Evolutionary conservation across 1,284 basidiomycete genomes (phyloP).

Genomic region (Earliella scabrosa): DNA sequence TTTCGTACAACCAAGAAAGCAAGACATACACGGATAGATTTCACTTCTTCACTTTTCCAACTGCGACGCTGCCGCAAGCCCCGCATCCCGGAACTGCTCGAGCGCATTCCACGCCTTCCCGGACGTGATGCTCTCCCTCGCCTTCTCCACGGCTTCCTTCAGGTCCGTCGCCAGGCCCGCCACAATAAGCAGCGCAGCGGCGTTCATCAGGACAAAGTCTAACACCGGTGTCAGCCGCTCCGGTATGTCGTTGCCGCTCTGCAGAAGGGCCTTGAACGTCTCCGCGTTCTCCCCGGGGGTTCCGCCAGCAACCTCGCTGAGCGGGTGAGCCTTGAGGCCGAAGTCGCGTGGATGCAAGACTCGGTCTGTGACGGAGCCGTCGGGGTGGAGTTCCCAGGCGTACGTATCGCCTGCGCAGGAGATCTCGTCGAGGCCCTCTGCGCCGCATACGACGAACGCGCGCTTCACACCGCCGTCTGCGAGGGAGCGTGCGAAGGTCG

Average conservation of each 20-base stretch:
- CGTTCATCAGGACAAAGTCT: constrained; percentile 88
- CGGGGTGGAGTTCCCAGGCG: constrained; percentile 62
- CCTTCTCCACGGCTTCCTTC: constrained; percentile 74
- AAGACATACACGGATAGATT: not conserved
- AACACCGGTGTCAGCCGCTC: constrained; percentile 60
- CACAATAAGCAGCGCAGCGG: constrained; percentile 82
- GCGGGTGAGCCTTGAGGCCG: constrained; percentile 72
- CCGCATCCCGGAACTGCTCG: constrained; percentile 48
- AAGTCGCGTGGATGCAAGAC: constrained; percentile 67
- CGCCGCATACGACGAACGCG: constrained; percentile 93
- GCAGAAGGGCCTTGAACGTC: constrained; percentile 64
- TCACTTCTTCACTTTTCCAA: constrained; percentile 4
- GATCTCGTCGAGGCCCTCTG: constrained; percentile 94
- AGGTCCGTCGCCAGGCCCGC: constrained; percentile 74
- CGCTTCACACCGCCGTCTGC: constrained; percentile 71
- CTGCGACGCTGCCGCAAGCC: constrained; percentile 22
- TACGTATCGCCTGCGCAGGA: constrained; percentile 91
- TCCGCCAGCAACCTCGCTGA: constrained; percentile 73
- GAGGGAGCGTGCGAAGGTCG: constrained; percentile 83
- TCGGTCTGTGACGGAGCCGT: constrained; percentile 56
- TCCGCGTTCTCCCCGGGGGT: constrained; percentile 77
- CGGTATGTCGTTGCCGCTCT: constrained; percentile 54
- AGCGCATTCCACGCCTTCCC: constrained; percentile 82
- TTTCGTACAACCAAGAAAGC: not conserved
- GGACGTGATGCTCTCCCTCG: constrained; percentile 72